phyloP scores from a whole-genome alignment of 805 yeast genomes.

The Lipomyces yamanashiensis region DNA sequence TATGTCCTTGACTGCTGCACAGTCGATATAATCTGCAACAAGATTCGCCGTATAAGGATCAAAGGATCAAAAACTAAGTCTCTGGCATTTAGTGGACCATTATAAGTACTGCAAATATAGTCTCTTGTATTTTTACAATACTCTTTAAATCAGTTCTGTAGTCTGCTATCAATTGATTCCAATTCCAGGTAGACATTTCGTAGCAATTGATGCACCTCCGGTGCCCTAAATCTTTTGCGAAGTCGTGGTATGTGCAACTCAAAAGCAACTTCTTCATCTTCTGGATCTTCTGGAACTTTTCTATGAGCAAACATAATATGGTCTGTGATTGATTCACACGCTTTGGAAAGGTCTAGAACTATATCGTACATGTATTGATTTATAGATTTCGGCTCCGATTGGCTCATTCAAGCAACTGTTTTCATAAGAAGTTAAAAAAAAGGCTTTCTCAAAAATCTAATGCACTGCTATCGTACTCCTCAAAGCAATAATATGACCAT shows the following conservation, averaged over 20 bases:
- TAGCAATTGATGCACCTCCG: neutral
- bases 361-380: slow-evolving; percentile 7
- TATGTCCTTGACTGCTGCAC: neutral
- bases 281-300: neutral
- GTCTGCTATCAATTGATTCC: slow-evolving; percentile 4
- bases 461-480: slow-evolving; percentile 4
- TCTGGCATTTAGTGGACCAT: neutral
- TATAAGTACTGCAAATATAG: neutral
- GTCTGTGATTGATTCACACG: neutral
- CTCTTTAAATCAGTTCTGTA: slow-evolving; percentile 8
- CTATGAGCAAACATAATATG: neutral
- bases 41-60: slow-evolving; percentile 7
- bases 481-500: neutral
- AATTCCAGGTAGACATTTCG: neutral
- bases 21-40: neutral
- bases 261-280: neutral
- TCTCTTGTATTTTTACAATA: neutral
- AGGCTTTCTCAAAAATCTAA: neutral
- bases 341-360: neutral
- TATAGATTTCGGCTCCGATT: neutral
- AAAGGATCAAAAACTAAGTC: slow-evolving; percentile 9
- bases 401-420: slow-evolving; percentile 11
- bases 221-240: slow-evolving; percentile 4
- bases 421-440: neutral
- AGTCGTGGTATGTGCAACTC: slow-evolving; percentile 1